Conservation (phyloP, 2,329 filamentous ascomycete species). For the Trichophyton schoenleinii region DNA sequence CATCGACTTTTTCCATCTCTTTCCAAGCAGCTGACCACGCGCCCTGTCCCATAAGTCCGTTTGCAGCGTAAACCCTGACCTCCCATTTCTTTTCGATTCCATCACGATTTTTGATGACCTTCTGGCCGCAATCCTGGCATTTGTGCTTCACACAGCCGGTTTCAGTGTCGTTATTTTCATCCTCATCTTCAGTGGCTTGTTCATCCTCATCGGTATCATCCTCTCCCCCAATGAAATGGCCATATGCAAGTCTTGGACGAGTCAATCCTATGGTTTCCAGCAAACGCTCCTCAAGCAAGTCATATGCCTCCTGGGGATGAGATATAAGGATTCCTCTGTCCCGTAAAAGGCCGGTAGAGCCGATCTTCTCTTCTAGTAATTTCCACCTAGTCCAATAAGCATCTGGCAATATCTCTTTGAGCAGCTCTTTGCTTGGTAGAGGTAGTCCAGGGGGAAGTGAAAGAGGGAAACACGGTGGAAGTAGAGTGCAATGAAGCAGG, state of each 20-base stretch:
- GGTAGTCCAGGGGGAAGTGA: conserved; percentile 32
- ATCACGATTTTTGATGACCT: conserved; percentile 32
- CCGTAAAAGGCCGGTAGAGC: conserved; percentile 41
- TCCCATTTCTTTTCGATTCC: conserved; percentile 42
- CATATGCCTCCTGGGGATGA: conserved; percentile 50
- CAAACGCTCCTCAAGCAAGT: conserved; percentile 49
- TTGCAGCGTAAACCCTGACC: conserved; percentile 85
- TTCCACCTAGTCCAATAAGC: conserved; percentile 37
- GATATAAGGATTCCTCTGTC: conserved; percentile 49
- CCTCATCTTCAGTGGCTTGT: conserved; percentile 22
- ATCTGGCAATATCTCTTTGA: conserved; percentile 40
- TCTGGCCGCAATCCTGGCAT: conserved; percentile 40
- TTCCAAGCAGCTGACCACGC: conserved; percentile 92
- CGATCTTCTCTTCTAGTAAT: conserved; percentile 42
- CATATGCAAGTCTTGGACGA: conserved; percentile 43
- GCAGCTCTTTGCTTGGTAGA: conserved; percentile 28
- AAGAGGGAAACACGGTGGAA: conserved; percentile 37
- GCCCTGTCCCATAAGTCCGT: conserved; percentile 80
- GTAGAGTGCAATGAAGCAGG: conserved; percentile 47
- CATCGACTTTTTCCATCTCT: conserved; percentile 97
- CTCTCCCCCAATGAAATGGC: conserved; percentile 41
- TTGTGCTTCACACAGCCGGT: conserved; percentile 23
- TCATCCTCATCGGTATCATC: conserved; percentile 14
- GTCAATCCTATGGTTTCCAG: conserved; percentile 48
- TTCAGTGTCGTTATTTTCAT: conserved; percentile 22